phyloP scores from a whole-genome alignment of 805 yeast species.

The Teunomyces tritomae region DNA sequence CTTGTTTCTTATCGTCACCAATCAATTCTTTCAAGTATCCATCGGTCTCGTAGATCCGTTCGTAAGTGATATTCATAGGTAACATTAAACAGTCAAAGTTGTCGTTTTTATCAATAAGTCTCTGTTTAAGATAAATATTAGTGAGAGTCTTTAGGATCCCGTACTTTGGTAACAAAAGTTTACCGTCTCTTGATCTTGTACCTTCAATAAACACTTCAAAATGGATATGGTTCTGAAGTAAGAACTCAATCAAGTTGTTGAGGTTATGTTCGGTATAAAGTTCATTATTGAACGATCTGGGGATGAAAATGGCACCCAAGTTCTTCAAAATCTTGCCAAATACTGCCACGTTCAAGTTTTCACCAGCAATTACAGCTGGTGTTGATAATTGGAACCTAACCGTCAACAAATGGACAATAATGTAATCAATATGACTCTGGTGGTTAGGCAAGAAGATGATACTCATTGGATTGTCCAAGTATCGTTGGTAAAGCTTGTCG shows the following conservation, averaged over 20 bases:
- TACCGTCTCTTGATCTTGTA: constrained; percentile 66
- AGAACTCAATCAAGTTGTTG: constrained; percentile 47
- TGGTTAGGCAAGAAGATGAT: constrained; percentile 57
- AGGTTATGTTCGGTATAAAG: constrained; percentile 46
- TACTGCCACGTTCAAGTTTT: constrained; percentile 57
- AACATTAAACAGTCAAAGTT: constrained; percentile 39
- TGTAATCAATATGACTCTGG: constrained; percentile 61
- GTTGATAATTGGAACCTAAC: constrained; percentile 52
- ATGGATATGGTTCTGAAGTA: constrained; percentile 46
- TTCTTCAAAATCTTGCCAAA: constrained; percentile 49
- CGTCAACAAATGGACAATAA: constrained; percentile 52
- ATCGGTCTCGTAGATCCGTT: constrained; percentile 54
- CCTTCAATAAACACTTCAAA: constrained; percentile 66
- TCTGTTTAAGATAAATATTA: constrained; percentile 44
- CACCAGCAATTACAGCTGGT: constrained; percentile 66
- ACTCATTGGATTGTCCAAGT: constrained; percentile 41
- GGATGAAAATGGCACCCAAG: constrained; percentile 57
- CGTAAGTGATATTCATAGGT: constrained; percentile 60
- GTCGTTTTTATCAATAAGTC: constrained; percentile 11
- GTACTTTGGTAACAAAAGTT: constrained; percentile 57
- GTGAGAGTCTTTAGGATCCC: constrained; percentile 56
- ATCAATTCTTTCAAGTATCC: constrained; percentile 55
- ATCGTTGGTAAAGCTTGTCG: constrained; percentile 25
- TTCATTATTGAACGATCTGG: constrained; percentile 46
- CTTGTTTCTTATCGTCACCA: constrained; percentile 56